Conservation (phyloP, 768 basidiomycete genomes). For the Suillus subalutaceus region DNA sequence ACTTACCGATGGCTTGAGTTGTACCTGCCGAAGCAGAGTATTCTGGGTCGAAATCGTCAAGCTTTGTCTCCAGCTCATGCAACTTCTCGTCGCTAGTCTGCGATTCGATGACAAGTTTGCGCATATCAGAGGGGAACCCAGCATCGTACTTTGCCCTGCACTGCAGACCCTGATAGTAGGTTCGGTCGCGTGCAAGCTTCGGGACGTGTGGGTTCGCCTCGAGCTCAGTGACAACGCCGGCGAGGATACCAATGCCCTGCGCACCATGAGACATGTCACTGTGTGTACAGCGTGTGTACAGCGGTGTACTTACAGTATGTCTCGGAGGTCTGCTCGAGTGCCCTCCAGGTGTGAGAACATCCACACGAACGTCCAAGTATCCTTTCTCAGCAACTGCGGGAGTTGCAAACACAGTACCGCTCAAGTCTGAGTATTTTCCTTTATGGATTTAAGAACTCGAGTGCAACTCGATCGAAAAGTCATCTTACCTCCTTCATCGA, state of each 20-base stretch:
- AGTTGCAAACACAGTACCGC: constrained; percentile 35
- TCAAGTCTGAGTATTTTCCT: constrained; percentile 33
- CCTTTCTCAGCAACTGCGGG: constrained; percentile 45
- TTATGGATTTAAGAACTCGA: not conserved
- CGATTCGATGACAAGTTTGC: constrained; percentile 26
- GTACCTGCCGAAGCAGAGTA: constrained; percentile 26
- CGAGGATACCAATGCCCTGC: constrained; percentile 54
- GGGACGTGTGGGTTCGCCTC: constrained; percentile 48
- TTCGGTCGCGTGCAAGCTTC: constrained; percentile 27
- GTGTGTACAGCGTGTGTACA: not conserved
- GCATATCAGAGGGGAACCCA: constrained; percentile 30
- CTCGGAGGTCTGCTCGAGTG: constrained; percentile 56
- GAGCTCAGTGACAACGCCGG: constrained; percentile 46
- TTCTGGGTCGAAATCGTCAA: constrained; percentile 24
- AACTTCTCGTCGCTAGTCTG: constrained; percentile 24
- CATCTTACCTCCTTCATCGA: constrained; percentile 58
- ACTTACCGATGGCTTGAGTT: constrained; percentile 32
- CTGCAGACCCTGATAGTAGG: constrained; percentile 37
- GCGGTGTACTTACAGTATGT: constrained; percentile 45
- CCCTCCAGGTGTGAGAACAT: constrained; percentile 51
- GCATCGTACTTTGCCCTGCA: constrained; percentile 46
- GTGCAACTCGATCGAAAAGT: not conserved
- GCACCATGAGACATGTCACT: not conserved
- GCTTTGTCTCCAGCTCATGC: constrained; percentile 18
- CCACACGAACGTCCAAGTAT: constrained; percentile 43